Conservation (phyloP, 129 eudicot species). For the Centella asiatica region DNA sequence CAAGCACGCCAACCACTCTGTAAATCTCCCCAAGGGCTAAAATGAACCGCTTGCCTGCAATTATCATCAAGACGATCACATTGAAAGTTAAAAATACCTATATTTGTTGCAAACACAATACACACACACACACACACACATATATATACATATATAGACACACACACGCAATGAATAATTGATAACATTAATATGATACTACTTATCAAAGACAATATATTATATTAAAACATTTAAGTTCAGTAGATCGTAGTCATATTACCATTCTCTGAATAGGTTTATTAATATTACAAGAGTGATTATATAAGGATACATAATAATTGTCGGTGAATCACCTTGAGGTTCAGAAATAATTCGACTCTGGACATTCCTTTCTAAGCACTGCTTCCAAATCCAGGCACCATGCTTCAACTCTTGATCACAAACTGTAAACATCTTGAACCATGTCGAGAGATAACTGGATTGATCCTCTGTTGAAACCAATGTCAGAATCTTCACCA, state of each 20-base stretch:
- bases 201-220: too few species aligned
- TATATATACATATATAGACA: too few species aligned
- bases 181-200: too few species aligned
- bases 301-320: neutral
- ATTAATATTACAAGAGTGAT: neutral
- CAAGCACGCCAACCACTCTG: conserved; percentile 53
- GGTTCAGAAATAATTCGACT: conserved; percentile 37
- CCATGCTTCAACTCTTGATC: conserved; percentile 70
- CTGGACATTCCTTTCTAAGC: conserved; percentile 42
- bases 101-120: neutral
- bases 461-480: conserved; percentile 51
- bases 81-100: neutral
- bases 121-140: too few species aligned
- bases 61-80: conserved; percentile 12
- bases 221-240: too few species aligned
- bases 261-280: too few species aligned
- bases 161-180: too few species aligned
- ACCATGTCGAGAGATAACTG: conserved; percentile 53
- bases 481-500: conserved; percentile 39
- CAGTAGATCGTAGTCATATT: too few species aligned
- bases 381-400: conserved; percentile 55
- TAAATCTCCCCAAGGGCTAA: conserved; percentile 74
- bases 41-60: conserved; percentile 49
- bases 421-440: conserved; percentile 59
- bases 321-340: conserved; percentile 39